phyloP scores from a whole-genome alignment of 1,284 basidiomycete species.

The Cryptococcus sp. region DNA sequence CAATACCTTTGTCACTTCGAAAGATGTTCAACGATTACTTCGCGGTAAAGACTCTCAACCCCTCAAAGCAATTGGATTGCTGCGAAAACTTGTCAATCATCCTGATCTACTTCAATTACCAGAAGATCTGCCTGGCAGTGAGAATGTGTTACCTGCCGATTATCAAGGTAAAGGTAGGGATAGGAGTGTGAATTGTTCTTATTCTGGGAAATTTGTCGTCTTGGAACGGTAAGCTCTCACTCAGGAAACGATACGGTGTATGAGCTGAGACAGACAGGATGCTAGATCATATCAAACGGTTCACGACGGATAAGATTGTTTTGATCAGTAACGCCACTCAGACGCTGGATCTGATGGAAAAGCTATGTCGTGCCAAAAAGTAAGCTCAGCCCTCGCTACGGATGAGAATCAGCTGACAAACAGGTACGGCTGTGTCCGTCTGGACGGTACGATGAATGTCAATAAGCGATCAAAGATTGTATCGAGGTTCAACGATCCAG shows the following conservation, averaged over 20 bases:
- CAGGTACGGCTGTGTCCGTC: slow-evolving; percentile 86
- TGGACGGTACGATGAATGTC: slow-evolving; percentile 92
- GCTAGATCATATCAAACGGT: slow-evolving; percentile 68
- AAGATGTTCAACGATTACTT: slow-evolving; percentile 86
- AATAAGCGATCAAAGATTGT: slow-evolving; percentile 96
- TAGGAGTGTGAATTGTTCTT: slow-evolving; percentile 64
- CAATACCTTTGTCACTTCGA: slow-evolving; percentile 87
- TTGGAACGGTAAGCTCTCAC: slow-evolving; percentile 67
- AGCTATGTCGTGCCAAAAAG: slow-evolving; percentile 77
- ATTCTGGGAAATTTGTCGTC: slow-evolving; percentile 90
- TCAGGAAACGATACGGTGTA: not conserved
- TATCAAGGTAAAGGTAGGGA: slow-evolving; percentile 53
- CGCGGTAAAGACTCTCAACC: slow-evolving; percentile 90
- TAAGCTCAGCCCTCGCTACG: slow-evolving; percentile 42
- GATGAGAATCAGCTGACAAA: not conserved
- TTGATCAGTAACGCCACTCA: slow-evolving; percentile 98
- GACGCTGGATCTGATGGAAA: slow-evolving; percentile 91
- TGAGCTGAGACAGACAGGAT: slow-evolving; percentile 56
- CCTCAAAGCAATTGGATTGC: slow-evolving; percentile 91
- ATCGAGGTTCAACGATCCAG: slow-evolving; percentile 94
- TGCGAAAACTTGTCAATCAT: slow-evolving; percentile 98
- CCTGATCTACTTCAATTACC: slow-evolving; percentile 88
- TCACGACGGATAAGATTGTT: slow-evolving; percentile 95
- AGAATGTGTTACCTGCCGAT: slow-evolving; percentile 75
- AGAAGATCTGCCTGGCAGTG: slow-evolving; percentile 79